Percentiles rank a stretch among this genome's conserved stretches.
Conservation (phyloP, 352 stramenopile genomes). For the Pythium plurisporium region DNA sequence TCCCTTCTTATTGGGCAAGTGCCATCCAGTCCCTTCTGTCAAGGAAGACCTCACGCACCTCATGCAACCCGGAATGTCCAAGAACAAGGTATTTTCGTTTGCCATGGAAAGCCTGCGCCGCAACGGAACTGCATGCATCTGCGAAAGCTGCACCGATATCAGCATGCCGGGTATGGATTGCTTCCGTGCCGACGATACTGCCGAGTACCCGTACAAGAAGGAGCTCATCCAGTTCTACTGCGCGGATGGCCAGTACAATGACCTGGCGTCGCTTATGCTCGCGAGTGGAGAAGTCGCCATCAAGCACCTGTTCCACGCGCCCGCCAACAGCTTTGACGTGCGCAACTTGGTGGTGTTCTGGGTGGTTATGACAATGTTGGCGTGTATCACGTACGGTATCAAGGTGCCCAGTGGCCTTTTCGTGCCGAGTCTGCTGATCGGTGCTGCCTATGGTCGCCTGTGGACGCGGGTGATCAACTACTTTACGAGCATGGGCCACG, state of each 20-base stretch:
- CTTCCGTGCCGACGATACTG: constrained; percentile 60
- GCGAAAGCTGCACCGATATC: constrained; percentile 53
- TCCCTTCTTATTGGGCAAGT: constrained; percentile 72
- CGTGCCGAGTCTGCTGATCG: constrained; percentile 93
- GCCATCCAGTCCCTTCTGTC: constrained; percentile 45
- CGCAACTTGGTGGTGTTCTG: constrained; percentile 95
- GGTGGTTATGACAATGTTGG: constrained; percentile 90
- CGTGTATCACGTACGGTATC: constrained; percentile 96
- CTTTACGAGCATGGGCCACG: constrained; percentile 55
- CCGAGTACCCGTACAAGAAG: constrained; percentile 52
- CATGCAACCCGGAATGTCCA: constrained; percentile 29
- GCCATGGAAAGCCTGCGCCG: constrained; percentile 63
- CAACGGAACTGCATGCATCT: constrained; percentile 68
- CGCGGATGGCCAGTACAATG: constrained; percentile 94
- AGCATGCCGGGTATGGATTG: constrained; percentile 49
- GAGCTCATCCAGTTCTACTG: constrained; percentile 94
- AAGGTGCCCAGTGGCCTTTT: constrained; percentile 96
- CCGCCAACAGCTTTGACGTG: constrained; percentile 86
- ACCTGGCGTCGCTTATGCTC: constrained; percentile 96
- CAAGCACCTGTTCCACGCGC: constrained; percentile 97
- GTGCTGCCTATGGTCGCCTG: constrained; percentile 91
- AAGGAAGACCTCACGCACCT: constrained; percentile 53
- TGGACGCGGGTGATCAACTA: constrained; percentile 61
- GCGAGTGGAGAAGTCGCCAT: constrained; percentile 93
- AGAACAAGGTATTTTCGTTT: constrained; percentile 63